Evolutionary conservation across 805 yeast species (phyloP).

Genomic region (Jamesozyma jinghongensis): DNA sequence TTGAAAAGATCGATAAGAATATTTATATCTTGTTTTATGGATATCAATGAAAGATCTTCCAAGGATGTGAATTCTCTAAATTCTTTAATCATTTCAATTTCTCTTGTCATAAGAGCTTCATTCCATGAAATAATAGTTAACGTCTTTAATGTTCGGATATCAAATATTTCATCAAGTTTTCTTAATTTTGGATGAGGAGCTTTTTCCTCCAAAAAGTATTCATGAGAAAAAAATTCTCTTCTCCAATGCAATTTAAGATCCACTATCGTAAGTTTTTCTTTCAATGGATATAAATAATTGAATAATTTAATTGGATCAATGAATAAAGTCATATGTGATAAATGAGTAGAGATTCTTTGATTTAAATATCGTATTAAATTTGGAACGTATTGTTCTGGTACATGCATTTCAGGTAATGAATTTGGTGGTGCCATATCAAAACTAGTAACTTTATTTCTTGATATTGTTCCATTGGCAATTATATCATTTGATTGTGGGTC

Average conservation of each 20-base stretch:
- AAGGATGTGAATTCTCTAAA: slow-evolving; percentile 31
- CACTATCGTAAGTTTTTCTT: slow-evolving; percentile 28
- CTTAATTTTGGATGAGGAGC: slow-evolving; percentile 13
- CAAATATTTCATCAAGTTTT: slow-evolving; percentile 32
- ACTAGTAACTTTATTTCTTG: slow-evolving; percentile 22
- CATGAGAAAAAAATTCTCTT: slow-evolving; percentile 30
- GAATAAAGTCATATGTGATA: slow-evolving; percentile 31
- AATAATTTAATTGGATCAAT: slow-evolving; percentile 34
- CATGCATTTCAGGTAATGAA: slow-evolving; percentile 28
- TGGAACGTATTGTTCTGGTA: slow-evolving; percentile 25
- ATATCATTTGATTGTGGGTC: slow-evolving; percentile 32
- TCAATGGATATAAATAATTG: slow-evolving; percentile 28
- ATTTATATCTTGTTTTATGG: slow-evolving; percentile 31
- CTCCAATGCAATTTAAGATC: slow-evolving; percentile 36
- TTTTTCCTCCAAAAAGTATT: slow-evolving; percentile 19
- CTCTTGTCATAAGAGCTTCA: slow-evolving; percentile 29
- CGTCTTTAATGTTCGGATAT: slow-evolving; percentile 28
- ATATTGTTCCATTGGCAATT: slow-evolving; percentile 24
- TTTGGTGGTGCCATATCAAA: slow-evolving; percentile 34
- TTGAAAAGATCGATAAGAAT: slow-evolving; percentile 28
- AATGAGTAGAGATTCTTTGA: slow-evolving; percentile 24
- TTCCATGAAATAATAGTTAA: slow-evolving; percentile 38
- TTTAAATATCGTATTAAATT: slow-evolving; percentile 21
- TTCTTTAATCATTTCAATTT: slow-evolving; percentile 30
- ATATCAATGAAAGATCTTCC: slow-evolving; percentile 35